Evolutionary conservation across 805 yeast species (phyloP).

Genomic region (Wickerhamiella dianesei): DNA sequence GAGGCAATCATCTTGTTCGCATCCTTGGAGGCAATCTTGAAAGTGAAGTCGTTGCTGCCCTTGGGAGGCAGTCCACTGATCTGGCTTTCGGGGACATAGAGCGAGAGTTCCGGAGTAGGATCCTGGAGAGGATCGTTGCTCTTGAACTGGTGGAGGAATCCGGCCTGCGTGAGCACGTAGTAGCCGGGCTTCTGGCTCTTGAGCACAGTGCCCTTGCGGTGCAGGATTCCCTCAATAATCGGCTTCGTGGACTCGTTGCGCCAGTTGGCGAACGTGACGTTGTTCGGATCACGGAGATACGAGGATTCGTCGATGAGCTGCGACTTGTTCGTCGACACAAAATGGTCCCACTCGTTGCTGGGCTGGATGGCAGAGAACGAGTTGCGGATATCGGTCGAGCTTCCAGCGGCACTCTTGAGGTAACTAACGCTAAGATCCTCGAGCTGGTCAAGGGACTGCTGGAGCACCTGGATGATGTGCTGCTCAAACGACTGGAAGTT

Average conservation of each 20-base stretch:
- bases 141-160: slow-evolving; percentile 34
- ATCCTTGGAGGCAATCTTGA: slow-evolving; percentile 33
- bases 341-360: slow-evolving; percentile 34
- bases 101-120: slow-evolving; percentile 30
- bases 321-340: slow-evolving; percentile 23
- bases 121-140: slow-evolving; percentile 31
- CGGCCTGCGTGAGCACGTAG: slow-evolving; percentile 35
- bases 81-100: slow-evolving; percentile 35
- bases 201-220: slow-evolving; percentile 31
- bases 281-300: slow-evolving; percentile 27
- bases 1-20: slow-evolving; percentile 20
- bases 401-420: slow-evolving; percentile 21
- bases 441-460: slow-evolving; percentile 27
- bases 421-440: slow-evolving; percentile 22
- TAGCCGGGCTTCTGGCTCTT: slow-evolving; percentile 31
- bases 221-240: slow-evolving; percentile 34
- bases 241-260: slow-evolving; percentile 31
- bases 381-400: slow-evolving; percentile 23
- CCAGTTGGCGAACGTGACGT: slow-evolving; percentile 28
- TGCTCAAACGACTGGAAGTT: slow-evolving; percentile 30
- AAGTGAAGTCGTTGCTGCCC: slow-evolving; percentile 27
- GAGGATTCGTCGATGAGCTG: slow-evolving; percentile 24
- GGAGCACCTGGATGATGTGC: slow-evolving; percentile 32
- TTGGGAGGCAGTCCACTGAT: slow-evolving; percentile 27
- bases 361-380: slow-evolving; percentile 27